phyloP scores from a whole-genome alignment of 352 stramenopile species.

The Phytophthora brassicae region DNA sequence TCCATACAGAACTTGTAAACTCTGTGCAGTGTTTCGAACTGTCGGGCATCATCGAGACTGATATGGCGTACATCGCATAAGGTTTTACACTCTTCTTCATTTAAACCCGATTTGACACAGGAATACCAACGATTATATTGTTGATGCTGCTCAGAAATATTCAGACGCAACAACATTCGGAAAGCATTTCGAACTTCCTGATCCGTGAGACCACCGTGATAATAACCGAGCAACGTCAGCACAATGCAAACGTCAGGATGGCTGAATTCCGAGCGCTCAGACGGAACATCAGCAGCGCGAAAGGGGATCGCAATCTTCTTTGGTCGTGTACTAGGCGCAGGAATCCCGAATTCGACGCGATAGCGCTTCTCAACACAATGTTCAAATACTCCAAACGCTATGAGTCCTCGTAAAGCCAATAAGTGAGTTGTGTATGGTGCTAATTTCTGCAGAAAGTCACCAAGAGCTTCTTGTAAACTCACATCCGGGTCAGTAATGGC shows the following conservation, averaged over 20 bases:
- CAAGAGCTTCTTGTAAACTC: slow-evolving; percentile 30
- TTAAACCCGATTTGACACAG: slow-evolving; percentile 26
- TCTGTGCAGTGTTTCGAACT: slow-evolving; percentile 56
- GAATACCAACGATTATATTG: slow-evolving; percentile 76
- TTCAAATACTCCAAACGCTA: slow-evolving; percentile 77
- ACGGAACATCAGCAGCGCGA: slow-evolving; percentile 77
- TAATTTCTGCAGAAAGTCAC: slow-evolving; percentile 15
- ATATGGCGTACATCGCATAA: slow-evolving; percentile 69
- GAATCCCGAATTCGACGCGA: slow-evolving; percentile 80
- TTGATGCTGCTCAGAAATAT: slow-evolving; percentile 56
- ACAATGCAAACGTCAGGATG: slow-evolving; percentile 86
- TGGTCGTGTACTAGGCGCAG: slow-evolving; percentile 27
- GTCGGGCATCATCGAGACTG: slow-evolving; percentile 66
- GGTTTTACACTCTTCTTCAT: slow-evolving; percentile 19
- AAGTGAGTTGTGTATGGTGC: slow-evolving; percentile 38
- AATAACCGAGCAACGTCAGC: slow-evolving; percentile 86
- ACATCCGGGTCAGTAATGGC: slow-evolving; percentile 37
- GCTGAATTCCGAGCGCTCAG: slow-evolving; percentile 84
- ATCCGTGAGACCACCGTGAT: slow-evolving; percentile 64
- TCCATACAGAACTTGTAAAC: slow-evolving; percentile 66
- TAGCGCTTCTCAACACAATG: slow-evolving; percentile 87
- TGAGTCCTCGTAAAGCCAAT: slow-evolving; percentile 68
- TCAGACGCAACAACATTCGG: slow-evolving; percentile 55
- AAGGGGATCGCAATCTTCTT: slow-evolving; percentile 89
- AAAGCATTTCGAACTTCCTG: slow-evolving; percentile 59